A percentile compares a stretch with the other conserved stretches of the same genome.
phyloP scores from a whole-genome alignment of 176 grass and related monocot genomes.

The Tillandsia fasciculata region DNA sequence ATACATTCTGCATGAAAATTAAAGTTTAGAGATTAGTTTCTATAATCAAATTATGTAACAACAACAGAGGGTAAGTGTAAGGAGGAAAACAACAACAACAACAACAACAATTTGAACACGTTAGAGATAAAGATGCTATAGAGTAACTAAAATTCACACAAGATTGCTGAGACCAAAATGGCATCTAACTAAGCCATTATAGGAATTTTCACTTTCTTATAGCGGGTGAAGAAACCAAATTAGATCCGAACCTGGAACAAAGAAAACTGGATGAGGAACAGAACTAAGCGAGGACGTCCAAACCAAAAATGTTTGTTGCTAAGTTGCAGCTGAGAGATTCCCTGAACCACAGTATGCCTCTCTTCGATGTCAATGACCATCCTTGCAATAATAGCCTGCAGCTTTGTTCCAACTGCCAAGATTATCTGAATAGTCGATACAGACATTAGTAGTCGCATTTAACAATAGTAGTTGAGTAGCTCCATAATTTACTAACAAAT shows the following conservation, averaged over 20 bases:
- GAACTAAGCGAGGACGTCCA: constrained; percentile 54
- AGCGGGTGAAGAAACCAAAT: background rate
- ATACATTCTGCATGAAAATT: constrained; percentile 55
- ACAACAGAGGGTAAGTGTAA: no score
- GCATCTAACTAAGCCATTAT: background rate
- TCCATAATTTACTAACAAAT: background rate
- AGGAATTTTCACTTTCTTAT: background rate
- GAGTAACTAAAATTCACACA: background rate
- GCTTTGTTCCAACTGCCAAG: constrained; percentile 76
- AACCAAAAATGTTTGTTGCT: constrained; percentile 87
- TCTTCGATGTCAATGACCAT: constrained; percentile 87
- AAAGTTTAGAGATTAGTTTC: background rate
- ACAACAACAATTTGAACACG: background rate
- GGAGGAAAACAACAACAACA: no score
- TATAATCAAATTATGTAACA: background rate
- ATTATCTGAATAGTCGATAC: constrained; percentile 42
- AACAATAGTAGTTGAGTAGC: background rate
- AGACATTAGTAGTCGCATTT: constrained; percentile 4
- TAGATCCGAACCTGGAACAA: constrained; percentile 59
- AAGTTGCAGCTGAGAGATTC: constrained; percentile 75
- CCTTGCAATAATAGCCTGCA: constrained; percentile 75
- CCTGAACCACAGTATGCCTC: constrained; percentile 71
- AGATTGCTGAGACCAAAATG: background rate
- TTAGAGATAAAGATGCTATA: background rate
- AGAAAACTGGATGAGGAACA: constrained; percentile 70